Conservation (phyloP, 768 basidiomycete genomes). For the Crucibulum laeve region DNA sequence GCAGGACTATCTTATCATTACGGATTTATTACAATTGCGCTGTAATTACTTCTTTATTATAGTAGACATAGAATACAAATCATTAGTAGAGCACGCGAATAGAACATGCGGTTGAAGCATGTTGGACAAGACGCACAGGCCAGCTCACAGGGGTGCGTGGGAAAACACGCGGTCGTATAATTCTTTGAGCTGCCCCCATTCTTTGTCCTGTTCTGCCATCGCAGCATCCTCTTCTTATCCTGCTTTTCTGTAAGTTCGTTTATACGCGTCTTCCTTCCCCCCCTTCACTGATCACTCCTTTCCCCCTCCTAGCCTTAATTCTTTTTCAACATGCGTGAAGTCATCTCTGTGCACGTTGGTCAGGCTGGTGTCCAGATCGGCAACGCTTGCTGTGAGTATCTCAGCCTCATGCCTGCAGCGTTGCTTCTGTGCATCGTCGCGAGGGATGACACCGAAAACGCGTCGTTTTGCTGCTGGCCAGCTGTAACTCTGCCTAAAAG, state of each 20-base stretch:
- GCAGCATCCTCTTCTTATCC: constrained; percentile 24
- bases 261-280: constrained; percentile 16
- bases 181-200: constrained; percentile 39
- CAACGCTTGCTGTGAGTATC: constrained; percentile 93
- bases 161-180: constrained; percentile 34
- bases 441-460: constrained; percentile 20
- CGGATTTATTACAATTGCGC: background rate
- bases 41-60: too few relatives aligned
- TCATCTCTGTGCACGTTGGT: constrained; percentile 97
- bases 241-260: constrained; percentile 25
- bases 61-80: too few relatives aligned
- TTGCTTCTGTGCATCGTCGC: constrained; percentile 9
- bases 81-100: too few relatives aligned
- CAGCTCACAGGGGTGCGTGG: constrained; percentile 36
- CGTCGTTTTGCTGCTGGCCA: constrained; percentile 22
- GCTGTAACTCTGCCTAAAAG: constrained; percentile 11
- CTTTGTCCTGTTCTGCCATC: constrained; percentile 43
- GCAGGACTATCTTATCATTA: too few relatives aligned
- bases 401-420: constrained; percentile 12
- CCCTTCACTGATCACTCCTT: constrained; percentile 15
- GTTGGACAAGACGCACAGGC: constrained; percentile 33
- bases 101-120: background rate
- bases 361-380: constrained; percentile 98
- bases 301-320: constrained; percentile 13
- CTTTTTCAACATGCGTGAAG: constrained; percentile 74